These are phyloP conservation scores for Diutina neorugosa DNA, from an alignment of 1,139 yeast species.

Conservation along the genomic window DNA sequence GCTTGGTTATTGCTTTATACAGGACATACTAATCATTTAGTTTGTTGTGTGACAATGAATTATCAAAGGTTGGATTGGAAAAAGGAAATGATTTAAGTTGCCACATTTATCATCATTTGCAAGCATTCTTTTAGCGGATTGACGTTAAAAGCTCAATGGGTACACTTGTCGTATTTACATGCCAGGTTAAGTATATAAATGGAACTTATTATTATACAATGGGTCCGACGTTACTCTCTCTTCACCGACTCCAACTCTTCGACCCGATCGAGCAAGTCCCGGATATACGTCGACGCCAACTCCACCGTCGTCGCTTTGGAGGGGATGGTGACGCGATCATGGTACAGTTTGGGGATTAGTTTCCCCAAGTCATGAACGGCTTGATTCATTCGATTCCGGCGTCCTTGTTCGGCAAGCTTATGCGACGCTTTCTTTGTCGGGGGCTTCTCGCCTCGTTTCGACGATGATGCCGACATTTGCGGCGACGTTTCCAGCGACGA, in stretches of 20 bases:
- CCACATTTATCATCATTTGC: too few relatives aligned
- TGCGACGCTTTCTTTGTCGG: conserved; percentile 65
- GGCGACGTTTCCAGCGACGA: background rate
- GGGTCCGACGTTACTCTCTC: background rate
- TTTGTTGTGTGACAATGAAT: too few relatives aligned
- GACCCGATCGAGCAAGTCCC: conserved; percentile 24
- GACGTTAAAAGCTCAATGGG: too few relatives aligned
- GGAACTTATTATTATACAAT: background rate
- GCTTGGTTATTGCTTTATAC: too few relatives aligned
- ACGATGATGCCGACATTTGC: background rate
- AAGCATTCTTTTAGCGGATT: too few relatives aligned
- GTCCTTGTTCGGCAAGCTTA: conserved; percentile 90
- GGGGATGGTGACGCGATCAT: conserved; percentile 49
- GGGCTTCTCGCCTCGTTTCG: conserved; percentile 9
- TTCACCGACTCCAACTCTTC: background rate
- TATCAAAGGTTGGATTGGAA: too few relatives aligned
- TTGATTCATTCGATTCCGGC: conserved; percentile 81
- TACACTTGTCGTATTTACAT: background rate
- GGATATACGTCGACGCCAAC: conserved; percentile 63
- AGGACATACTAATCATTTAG: too few relatives aligned
- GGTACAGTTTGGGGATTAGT: conserved; percentile 54
- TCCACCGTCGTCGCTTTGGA: conserved; percentile 94
- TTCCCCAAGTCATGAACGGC: conserved; percentile 69
- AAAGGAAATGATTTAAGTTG: too few relatives aligned
- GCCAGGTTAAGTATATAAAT: background rate